Evolutionary conservation across 305 asterid genomes (phyloP).

Genomic region (Ilex paraguariensis): DNA sequence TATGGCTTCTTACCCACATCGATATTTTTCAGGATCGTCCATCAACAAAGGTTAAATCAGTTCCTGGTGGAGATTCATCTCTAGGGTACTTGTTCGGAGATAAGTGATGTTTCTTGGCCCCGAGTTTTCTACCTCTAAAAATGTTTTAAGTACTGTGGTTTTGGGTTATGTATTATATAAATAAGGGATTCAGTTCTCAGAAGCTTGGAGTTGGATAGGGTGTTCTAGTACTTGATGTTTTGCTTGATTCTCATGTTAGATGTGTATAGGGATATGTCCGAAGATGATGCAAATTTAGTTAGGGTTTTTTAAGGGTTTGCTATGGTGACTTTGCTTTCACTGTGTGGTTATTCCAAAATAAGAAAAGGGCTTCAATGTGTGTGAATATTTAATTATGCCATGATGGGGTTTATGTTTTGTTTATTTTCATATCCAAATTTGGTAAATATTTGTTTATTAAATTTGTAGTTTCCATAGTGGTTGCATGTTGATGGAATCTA

Average conservation of each 20-base stretch:
- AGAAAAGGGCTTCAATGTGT: too few species aligned
- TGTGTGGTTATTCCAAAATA: too few species aligned
- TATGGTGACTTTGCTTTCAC: background rate
- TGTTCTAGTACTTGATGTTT: background rate
- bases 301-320: constrained; percentile 26
- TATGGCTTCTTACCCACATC: too few species aligned
- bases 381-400: too few species aligned
- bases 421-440: too few species aligned
- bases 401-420: too few species aligned
- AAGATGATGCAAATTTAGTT: constrained; percentile 6
- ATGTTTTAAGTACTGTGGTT: constrained; percentile 1
- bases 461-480: too few species aligned
- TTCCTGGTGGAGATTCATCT: constrained; percentile 53
- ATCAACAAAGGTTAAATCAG: constrained; percentile 46
- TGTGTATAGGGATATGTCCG: background rate
- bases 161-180: constrained; percentile 6
- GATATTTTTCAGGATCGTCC: constrained; percentile 34
- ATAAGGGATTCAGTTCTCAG: constrained; percentile 6
- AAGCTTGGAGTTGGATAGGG: background rate
- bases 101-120: constrained; percentile 15
- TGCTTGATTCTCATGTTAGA: background rate
- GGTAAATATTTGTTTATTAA: too few species aligned
- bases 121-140: background rate
- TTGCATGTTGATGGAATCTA: too few species aligned
- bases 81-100: constrained; percentile 54